Evolutionary conservation across 1,284 basidiomycete species (phyloP), one percentile per base, ranked within the genome.

Genomic region (Xerocomus alliaceus): DNA sequence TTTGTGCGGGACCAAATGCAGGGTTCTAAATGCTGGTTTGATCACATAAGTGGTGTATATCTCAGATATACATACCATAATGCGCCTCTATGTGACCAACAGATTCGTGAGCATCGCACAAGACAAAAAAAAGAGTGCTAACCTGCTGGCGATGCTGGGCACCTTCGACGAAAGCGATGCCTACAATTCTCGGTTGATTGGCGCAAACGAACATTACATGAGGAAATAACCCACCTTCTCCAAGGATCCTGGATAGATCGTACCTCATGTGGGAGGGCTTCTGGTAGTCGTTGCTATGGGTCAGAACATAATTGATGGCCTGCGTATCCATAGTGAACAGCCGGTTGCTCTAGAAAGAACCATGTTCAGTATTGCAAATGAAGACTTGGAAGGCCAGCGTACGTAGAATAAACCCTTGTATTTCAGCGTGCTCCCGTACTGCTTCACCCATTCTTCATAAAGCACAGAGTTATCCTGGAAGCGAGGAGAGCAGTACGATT

Each of bases 1-100:
- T 79, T 62, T 87, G 84, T 1, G 79, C 71, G 0, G 80, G 79
- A 5, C 85, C 83, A 60, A 89, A 88, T 0, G 85, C 86, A n/a
- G 86, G 87, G 65, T 87, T 89, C 87, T 84, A 32, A 5, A 46
- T 5, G 6, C 7, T 5, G 5, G 7, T 17, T 69, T 9, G 54
- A 32, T 35, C 28, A 59, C 20, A 20, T 6, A 22, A 6, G 17
- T n/a, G 18, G 22, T 6, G 13, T 4, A 7, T 3, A 4, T 26
- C 5, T 4, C 8, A 8, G 1, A 18, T 44, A 4, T 28, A 50
- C 3, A 37, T 28, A 76, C 71, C 71, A 76, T 63, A 13, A 75
- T 71, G 15, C 54, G 66, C 39, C 71, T 71, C 73, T 75, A 34
- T 24, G 46, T 5, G 20, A 7, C 13, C 5, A 17, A n/a, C 5